Evolutionary conservation across 2,329 filamentous ascomycete species (phyloP).

Genomic region (Coleophoma cylindrospora): DNA sequence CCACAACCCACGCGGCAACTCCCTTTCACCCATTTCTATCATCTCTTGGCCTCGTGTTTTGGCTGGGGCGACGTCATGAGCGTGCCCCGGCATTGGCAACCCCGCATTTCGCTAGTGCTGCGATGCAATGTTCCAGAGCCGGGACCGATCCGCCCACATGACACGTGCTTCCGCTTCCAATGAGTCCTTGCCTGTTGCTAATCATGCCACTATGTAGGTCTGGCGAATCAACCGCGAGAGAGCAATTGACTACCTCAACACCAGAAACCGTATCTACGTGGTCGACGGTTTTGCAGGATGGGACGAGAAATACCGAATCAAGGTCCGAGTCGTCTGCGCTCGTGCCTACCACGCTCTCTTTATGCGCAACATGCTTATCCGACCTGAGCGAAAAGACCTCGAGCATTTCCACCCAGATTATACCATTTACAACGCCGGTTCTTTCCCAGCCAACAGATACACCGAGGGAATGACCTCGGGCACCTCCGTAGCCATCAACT

Average conservation of each 20-base stretch:
- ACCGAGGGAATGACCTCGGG: conserved; percentile 98
- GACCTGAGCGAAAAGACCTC: conserved; percentile 83
- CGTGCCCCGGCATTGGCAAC: background rate
- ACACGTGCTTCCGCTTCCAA: conserved; percentile 1
- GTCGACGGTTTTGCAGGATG: conserved; percentile 96
- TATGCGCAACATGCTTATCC: conserved; percentile 99
- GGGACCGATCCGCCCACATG: background rate
- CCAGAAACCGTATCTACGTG: conserved; percentile 96
- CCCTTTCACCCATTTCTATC: background rate
- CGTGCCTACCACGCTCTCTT: conserved; percentile 99
- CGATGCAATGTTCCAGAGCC: background rate
- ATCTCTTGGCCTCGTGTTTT: background rate
- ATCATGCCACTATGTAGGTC: conserved; percentile 54
- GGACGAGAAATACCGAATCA: conserved; percentile 98
- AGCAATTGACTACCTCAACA: conserved; percentile 98
- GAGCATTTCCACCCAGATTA: conserved; percentile 99
- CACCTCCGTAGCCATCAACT: conserved; percentile 98
- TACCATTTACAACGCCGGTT: conserved; percentile 98
- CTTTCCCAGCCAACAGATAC: conserved; percentile 97
- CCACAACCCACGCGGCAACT: too few species aligned
- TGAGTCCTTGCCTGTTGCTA: conserved; percentile 5
- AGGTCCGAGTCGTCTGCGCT: conserved; percentile 95
- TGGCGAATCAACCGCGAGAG: conserved; percentile 99
- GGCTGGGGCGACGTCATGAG: background rate
- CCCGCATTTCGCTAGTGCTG: background rate